Evolutionary conservation across 495 filamentous ascomycete genomes (phyloP).

Genomic region (Penicillium pancosmium): DNA sequence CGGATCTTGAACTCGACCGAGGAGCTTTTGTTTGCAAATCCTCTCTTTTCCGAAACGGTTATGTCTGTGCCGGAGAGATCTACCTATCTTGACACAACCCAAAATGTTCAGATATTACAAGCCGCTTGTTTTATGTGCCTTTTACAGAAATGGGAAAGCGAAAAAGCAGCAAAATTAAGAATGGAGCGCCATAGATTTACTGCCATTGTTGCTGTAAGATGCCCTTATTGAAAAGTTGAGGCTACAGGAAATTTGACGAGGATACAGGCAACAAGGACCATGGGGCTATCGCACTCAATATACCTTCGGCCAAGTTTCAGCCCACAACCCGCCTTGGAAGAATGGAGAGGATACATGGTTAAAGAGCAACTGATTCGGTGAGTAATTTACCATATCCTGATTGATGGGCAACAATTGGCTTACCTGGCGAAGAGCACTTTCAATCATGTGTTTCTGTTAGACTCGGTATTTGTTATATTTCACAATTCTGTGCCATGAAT

Average conservation of each 20-base stretch:
- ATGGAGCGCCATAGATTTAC: background rate
- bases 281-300: background rate
- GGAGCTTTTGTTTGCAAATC: background rate
- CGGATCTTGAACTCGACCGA: background rate
- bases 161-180: background rate
- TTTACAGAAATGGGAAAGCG: background rate
- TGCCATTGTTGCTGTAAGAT: background rate
- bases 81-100: background rate
- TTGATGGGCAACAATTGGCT: too few relatives aligned
- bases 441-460: constrained; percentile 3
- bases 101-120: background rate
- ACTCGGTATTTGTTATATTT: constrained; percentile 5
- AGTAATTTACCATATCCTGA: too few relatives aligned
- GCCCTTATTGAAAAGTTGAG: background rate
- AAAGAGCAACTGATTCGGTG: background rate
- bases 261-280: background rate
- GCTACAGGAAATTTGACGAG: background rate
- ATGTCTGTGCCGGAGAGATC: too few relatives aligned
- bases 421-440: background rate
- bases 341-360: background rate
- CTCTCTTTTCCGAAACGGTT: background rate
- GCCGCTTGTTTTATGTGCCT: background rate
- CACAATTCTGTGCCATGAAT: constrained; percentile 9
- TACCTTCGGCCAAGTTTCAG: background rate
- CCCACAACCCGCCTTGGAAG: background rate